Evolutionary conservation across 306 rosid genomes (phyloP).

Genomic region (Castanea sativa): DNA sequence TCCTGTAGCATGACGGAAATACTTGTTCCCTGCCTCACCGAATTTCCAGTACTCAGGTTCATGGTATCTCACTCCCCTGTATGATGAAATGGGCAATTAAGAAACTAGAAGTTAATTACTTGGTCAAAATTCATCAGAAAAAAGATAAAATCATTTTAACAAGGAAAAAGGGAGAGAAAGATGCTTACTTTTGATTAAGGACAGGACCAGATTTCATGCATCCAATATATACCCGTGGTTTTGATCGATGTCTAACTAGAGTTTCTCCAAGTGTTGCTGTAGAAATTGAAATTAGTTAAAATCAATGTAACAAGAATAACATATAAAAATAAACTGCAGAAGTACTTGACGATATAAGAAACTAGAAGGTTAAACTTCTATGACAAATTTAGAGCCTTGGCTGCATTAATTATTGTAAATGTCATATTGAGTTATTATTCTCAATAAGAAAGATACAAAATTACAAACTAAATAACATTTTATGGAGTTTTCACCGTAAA

Average conservation of each 20-base stretch:
- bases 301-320: neutral
- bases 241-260: slow-evolving; percentile 78
- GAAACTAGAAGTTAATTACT: slow-evolving; percentile 28
- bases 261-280: slow-evolving; percentile 97
- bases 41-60: slow-evolving; percentile 98
- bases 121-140: slow-evolving; percentile 1
- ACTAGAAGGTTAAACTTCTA: neutral
- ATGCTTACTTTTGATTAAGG: slow-evolving; percentile 72
- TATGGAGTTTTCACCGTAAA: slow-evolving; percentile 1
- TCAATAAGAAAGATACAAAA: neutral
- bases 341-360: neutral
- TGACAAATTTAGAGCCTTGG: neutral
- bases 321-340: slow-evolving; percentile 6
- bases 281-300: slow-evolving; percentile 20
- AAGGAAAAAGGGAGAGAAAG: neutral
- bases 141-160: neutral
- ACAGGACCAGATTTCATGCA: slow-evolving; percentile 99
- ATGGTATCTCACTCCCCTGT: slow-evolving; percentile 98
- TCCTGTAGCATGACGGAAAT: slow-evolving; percentile 99
- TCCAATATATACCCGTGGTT: slow-evolving; percentile 76
- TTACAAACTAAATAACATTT: neutral
- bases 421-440: neutral
- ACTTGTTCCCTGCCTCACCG: slow-evolving; percentile 93
- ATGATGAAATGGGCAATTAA: slow-evolving; percentile 23
- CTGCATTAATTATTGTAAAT: neutral